Evolutionary conservation across 306 rosid species (phyloP).

Genomic region (Citrullus amarus): DNA sequence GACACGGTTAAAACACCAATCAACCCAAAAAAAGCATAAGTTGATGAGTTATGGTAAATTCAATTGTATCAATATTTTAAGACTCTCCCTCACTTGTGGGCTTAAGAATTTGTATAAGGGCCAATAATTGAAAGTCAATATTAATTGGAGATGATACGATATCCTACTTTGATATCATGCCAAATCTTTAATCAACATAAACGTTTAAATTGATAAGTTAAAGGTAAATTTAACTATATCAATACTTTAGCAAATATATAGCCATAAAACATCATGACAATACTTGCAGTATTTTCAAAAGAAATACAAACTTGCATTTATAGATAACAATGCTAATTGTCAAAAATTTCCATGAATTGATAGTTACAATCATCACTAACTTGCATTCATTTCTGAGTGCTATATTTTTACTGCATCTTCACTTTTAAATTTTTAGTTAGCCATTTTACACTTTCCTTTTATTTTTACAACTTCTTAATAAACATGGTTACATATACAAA

Average conservation of each 20-base stretch:
- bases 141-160: too few species aligned
- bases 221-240: background rate
- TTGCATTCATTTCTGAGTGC: background rate
- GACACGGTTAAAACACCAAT: too few species aligned
- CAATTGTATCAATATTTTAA: too few species aligned
- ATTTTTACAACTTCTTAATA: background rate
- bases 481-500: background rate
- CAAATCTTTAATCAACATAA: too few species aligned
- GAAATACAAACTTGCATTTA: background rate
- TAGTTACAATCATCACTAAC: background rate
- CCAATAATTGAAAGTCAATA: too few species aligned
- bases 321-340: background rate
- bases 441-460: background rate
- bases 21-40: too few species aligned
- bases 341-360: background rate
- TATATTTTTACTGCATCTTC: background rate
- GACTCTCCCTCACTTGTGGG: too few species aligned
- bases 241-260: background rate
- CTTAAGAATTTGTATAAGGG: too few species aligned
- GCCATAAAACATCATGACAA: background rate
- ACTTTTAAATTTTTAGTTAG: too few species aligned
- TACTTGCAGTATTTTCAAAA: background rate
- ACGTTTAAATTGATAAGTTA: too few species aligned
- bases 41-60: too few species aligned
- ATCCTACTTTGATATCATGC: too few species aligned